Conservation (phyloP, 2,329 filamentous ascomycete genomes). For the Cladophialophora chaetospira region DNA sequence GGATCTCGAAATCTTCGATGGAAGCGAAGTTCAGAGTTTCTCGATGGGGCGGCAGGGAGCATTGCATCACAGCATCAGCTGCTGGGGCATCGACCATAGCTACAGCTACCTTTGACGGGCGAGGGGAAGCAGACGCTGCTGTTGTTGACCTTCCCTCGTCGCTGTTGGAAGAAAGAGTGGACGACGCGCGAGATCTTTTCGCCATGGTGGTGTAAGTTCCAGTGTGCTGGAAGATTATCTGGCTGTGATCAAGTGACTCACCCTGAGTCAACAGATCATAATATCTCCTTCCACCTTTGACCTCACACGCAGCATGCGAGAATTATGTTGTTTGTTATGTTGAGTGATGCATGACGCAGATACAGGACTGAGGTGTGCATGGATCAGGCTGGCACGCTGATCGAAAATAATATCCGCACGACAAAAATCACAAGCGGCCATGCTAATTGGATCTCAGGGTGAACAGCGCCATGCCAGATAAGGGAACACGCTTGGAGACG, state of each 20-base stretch:
- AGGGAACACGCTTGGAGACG: background rate
- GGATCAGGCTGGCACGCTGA: conserved; percentile 14
- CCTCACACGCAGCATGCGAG: too few relatives aligned
- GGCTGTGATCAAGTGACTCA: conserved; percentile 8
- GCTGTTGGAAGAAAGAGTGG: conserved; percentile 43
- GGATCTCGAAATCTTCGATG: conserved; percentile 80
- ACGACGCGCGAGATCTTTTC: conserved; percentile 61
- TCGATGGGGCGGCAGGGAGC: conserved; percentile 77
- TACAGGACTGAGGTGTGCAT: background rate
- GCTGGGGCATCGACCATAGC: conserved; percentile 44
- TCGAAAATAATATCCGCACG: background rate
- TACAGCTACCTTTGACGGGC: conserved; percentile 38
- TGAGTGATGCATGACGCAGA: too few relatives aligned
- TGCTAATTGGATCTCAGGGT: conserved; percentile 7
- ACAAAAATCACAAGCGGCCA: background rate
- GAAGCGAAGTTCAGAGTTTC: conserved; percentile 69
- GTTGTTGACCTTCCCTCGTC: conserved; percentile 31
- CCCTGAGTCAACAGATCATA: background rate
- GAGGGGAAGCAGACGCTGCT: conserved; percentile 35
- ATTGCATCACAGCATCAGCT: conserved; percentile 65
- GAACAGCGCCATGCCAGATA: conserved; percentile 10
- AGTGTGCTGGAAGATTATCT: background rate
- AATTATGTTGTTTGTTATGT: too few relatives aligned
- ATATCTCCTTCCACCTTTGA: too few relatives aligned
- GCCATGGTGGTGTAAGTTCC: conserved; percentile 48